Evolutionary conservation across 2,329 filamentous ascomycete genomes (phyloP).

Genomic region (Diaporthe sp.): DNA sequence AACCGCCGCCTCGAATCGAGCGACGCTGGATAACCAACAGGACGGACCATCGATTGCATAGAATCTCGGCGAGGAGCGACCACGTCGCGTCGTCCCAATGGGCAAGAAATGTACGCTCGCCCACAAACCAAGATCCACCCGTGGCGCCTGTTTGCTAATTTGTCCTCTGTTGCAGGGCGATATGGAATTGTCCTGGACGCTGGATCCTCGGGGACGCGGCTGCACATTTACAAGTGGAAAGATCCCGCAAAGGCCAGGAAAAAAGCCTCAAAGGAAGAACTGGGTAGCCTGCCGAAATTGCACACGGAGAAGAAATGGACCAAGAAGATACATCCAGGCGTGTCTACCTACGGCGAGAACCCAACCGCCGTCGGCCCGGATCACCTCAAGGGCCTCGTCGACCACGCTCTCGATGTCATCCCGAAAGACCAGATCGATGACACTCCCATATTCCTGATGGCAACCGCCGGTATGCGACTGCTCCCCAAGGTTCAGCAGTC

Average conservation of each 20-base stretch:
- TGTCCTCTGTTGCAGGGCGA: conserved; percentile 61
- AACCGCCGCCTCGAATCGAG: background rate
- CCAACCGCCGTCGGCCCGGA: conserved; percentile 84
- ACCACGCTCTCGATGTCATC: conserved; percentile 85
- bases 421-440: conserved; percentile 82
- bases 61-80: conserved; percentile 25
- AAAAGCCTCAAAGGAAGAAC: conserved; percentile 69
- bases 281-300: conserved; percentile 82
- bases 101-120: conserved; percentile 42
- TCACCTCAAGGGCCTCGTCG: conserved; percentile 83
- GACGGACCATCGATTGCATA: background rate
- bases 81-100: conserved; percentile 39
- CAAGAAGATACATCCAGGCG: conserved; percentile 93
- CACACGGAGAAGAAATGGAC: conserved; percentile 89
- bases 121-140: background rate
- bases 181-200: conserved; percentile 98
- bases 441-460: conserved; percentile 94
- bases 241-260: conserved; percentile 78
- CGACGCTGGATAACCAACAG: background rate
- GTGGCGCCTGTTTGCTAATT: conserved; percentile 14
- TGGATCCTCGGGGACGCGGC: conserved; percentile 94
- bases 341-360: conserved; percentile 88
- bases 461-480: conserved; percentile 94
- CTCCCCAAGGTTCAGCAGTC: conserved; percentile 81
- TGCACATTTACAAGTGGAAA: conserved; percentile 96